Conservation (phyloP, 2,329 filamentous ascomycete species). For the Microthyrium microscopicum region DNA sequence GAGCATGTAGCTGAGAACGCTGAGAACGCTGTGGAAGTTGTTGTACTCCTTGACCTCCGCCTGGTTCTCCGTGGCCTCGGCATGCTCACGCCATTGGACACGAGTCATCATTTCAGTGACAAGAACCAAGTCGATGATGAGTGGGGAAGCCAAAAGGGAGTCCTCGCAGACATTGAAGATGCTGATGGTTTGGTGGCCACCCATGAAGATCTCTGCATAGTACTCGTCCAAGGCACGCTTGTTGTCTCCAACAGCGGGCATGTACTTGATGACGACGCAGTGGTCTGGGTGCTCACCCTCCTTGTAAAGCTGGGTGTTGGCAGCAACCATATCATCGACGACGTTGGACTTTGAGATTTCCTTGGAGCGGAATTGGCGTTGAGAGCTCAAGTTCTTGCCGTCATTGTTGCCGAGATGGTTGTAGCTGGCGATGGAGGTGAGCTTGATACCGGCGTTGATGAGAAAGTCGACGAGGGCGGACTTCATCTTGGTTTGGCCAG, state of each 20-base stretch:
- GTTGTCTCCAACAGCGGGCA: slow-evolving; percentile 96
- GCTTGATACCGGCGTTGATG: slow-evolving; percentile 96
- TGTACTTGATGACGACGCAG: slow-evolving; percentile 99
- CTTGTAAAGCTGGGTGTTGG: slow-evolving; percentile 81
- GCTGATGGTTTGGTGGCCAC: slow-evolving; percentile 94
- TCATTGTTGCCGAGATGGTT: slow-evolving; percentile 99
- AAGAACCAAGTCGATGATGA: slow-evolving; percentile 93
- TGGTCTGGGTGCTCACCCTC: slow-evolving; percentile 92
- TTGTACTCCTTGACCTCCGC: slow-evolving; percentile 56
- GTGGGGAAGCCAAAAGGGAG: slow-evolving; percentile 81
- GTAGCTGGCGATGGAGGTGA: slow-evolving; percentile 96
- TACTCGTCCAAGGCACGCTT: slow-evolving; percentile 98
- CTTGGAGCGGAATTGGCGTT: slow-evolving; percentile 98
- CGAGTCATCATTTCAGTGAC: slow-evolving; percentile 97
- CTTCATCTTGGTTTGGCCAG: slow-evolving; percentile 99
- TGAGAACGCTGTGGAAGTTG: slow-evolving; percentile 93
- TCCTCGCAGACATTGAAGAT: slow-evolving; percentile 99
- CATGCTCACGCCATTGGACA: slow-evolving; percentile 67
- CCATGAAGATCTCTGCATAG: slow-evolving; percentile 98
- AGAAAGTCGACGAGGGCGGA: slow-evolving; percentile 96
- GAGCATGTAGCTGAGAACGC: slow-evolving; percentile 97
- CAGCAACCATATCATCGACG: slow-evolving; percentile 98
- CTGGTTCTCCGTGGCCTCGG: too few species aligned
- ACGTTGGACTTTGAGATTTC: slow-evolving; percentile 99
- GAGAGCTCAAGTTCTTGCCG: slow-evolving; percentile 94